Evolutionary conservation across 208 protist genomes (phyloP).

Genomic region (Crithidia sp.): DNA sequence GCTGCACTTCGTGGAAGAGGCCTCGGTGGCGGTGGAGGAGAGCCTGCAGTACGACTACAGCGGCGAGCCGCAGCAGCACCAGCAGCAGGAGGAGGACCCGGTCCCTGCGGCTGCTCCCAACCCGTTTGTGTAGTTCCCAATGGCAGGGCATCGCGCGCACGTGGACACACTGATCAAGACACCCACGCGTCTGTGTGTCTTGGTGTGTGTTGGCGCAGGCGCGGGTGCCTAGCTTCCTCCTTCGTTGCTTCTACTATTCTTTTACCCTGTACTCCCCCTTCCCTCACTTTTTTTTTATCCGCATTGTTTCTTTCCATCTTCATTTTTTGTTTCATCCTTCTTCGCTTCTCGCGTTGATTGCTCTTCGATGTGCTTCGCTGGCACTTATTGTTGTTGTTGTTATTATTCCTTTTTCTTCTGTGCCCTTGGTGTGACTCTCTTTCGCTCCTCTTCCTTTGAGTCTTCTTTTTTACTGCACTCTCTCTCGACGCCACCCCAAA

Average conservation of each 20-base stretch:
- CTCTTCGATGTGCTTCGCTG: background rate
- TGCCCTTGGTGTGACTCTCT: background rate
- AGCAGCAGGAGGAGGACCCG: slow-evolving; percentile 30
- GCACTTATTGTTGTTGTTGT: background rate
- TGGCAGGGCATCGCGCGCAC: too few species aligned
- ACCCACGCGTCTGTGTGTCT: background rate
- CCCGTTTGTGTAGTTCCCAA: slow-evolving; percentile 31
- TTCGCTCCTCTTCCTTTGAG: background rate
- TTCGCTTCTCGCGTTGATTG: background rate
- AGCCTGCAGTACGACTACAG: slow-evolving; percentile 10
- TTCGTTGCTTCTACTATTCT: background rate
- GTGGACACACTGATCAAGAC: too few species aligned
- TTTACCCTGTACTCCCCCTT: too few species aligned
- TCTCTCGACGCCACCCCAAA: background rate
- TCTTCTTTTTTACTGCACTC: background rate
- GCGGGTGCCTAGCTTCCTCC: background rate
- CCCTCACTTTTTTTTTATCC: slow-evolving; percentile 2
- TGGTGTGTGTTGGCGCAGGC: background rate
- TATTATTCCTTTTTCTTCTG: background rate
- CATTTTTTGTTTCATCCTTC: slow-evolving; percentile 13
- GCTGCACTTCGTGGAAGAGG: slow-evolving; percentile 5
- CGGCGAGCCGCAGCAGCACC: slow-evolving; percentile 12
- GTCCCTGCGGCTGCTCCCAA: slow-evolving; percentile 33
- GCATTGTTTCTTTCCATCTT: background rate
- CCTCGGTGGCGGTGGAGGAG: background rate